Conservation (phyloP, 2,329 filamentous ascomycete species). For the Neonectria coccinea region DNA sequence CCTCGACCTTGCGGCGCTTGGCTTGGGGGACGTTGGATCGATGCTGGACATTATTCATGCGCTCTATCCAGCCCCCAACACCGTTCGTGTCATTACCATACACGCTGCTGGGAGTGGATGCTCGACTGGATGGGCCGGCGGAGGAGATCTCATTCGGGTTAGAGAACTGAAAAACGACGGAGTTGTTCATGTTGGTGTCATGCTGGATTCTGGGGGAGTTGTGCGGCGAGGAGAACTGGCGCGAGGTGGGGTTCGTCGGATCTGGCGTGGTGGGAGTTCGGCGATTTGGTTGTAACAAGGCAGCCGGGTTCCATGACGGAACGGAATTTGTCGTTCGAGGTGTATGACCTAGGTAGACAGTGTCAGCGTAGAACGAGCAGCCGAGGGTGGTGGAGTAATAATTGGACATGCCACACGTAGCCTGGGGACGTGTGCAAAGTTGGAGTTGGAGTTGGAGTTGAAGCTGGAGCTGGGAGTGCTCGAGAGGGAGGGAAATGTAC, state of each 20-base stretch:
- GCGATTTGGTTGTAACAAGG: slow-evolving; percentile 54
- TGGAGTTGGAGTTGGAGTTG: background rate
- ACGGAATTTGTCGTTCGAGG: slow-evolving; percentile 44
- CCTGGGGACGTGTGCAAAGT: background rate
- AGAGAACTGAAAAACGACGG: slow-evolving; percentile 59
- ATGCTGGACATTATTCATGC: slow-evolving; percentile 79
- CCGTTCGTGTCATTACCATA: slow-evolving; percentile 50
- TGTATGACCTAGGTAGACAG: slow-evolving; percentile 44
- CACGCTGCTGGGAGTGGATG: slow-evolving; percentile 49
- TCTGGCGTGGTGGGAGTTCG: slow-evolving; percentile 46
- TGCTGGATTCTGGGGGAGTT: slow-evolving; percentile 39
- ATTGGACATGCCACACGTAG: background rate
- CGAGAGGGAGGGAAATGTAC: slow-evolving; percentile 34
- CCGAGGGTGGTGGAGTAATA: background rate
- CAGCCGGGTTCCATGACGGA: slow-evolving; percentile 57
- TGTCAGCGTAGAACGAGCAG: slow-evolving; percentile 23
- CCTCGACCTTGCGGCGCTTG: slow-evolving; percentile 73
- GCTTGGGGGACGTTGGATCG: slow-evolving; percentile 68
- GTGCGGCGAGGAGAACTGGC: slow-evolving; percentile 39
- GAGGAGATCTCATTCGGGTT: slow-evolving; percentile 51
- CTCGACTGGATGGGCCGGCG: slow-evolving; percentile 48
- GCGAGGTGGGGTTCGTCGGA: slow-evolving; percentile 41
- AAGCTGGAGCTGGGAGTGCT: background rate
- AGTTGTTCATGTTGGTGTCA: slow-evolving; percentile 44
- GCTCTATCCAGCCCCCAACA: slow-evolving; percentile 75